Percentiles rank a stretch among this genome's conserved stretches.
Evolutionary conservation across 2,329 filamentous ascomycete genomes (phyloP).

Genomic region (Fusarium euwallaceae): DNA sequence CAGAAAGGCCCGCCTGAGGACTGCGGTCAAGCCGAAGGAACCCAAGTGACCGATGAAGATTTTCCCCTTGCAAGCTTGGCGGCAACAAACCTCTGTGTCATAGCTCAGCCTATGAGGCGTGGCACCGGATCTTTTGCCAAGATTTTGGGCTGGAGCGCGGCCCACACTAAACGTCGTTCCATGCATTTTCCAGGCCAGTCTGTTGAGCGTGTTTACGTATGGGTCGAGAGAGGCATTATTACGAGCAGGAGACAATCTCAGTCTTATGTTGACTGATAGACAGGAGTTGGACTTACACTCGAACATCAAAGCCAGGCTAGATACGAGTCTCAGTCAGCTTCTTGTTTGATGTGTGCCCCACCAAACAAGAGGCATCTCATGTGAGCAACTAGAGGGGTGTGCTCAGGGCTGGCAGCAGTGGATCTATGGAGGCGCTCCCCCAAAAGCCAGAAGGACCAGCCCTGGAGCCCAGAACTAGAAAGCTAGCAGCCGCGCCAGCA

Average conservation of each 20-base stretch:
- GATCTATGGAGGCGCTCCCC: background rate
- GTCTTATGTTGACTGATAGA: background rate
- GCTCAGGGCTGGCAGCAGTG: background rate
- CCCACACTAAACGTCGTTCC: conserved; percentile 35
- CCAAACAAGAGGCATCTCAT: background rate
- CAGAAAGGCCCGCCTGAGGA: background rate
- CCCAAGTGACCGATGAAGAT: conserved; percentile 12
- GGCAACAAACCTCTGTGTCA: conserved; percentile 21
- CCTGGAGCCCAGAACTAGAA: background rate
- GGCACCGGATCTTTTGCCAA: conserved; percentile 27
- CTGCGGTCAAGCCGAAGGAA: background rate
- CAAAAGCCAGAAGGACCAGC: background rate
- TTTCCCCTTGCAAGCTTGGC: conserved; percentile 7
- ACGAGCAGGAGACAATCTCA: background rate
- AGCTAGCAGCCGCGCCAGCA: conserved; percentile 6
- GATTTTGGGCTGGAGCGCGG: conserved; percentile 25
- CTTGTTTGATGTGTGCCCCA: background rate
- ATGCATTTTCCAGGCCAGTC: conserved; percentile 26
- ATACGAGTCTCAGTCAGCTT: background rate
- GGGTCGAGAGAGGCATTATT: conserved; percentile 6
- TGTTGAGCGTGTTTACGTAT: conserved; percentile 4
- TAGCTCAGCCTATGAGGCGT: conserved; percentile 19
- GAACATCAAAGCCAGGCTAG: background rate
- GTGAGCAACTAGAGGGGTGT: conserved; percentile 11
- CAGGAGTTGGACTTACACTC: background rate